Base-by-base conservation (phyloP, 228 moss, liverwort and hornwort species). In the Sphagnum fallax region DNA sequence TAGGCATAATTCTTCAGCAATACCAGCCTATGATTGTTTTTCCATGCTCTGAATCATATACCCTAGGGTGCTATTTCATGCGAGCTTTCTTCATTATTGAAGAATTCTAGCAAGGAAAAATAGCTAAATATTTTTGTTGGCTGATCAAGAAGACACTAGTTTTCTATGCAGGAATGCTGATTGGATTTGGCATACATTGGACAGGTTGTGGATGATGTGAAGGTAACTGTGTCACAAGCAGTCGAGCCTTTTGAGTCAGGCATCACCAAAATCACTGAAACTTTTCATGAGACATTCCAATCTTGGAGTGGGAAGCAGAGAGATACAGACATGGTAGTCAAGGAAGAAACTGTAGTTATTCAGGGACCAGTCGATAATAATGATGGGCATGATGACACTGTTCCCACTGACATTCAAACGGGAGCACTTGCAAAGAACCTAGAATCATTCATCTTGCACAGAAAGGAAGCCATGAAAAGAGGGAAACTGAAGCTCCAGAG, bases 161-260 rank as follows among this genome's bases (percentile, higher is more conserved):
- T 32, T 32, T 32, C 2, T 32, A 32, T 32, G 32, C 32, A 32
- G 32, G 32, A 32, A 32, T 32, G 32, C 32, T 32, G 32, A 32
- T 32, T 32, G 32, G 32, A 32, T 32, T 32, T 32, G 32, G 32
- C 32, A 32, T 32, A 32, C 55, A 13, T 78, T 72, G 53, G 76
- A 47, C 74, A 96, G 95, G 89, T 93, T 65, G 93, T 93, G 72
- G 88, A 90, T 62, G 97, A 97, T 74, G 82, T 93, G 73, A 90
- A 75, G 69, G 0, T 83, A 13, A 93, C 97, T 10, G 82, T 93
- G 58, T 78, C 84, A 62, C 93, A 93, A 67, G 97, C 97, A 48
- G 84, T 93, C 4, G 91, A 91, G 74, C 95, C 95, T 13, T 82
- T 95, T 58, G 90, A 79, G 75, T 77, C 85, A 52, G 84, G 90